phyloP scores from a whole-genome alignment of 2,329 filamentous ascomycete species.

The Venturia nashicola region DNA sequence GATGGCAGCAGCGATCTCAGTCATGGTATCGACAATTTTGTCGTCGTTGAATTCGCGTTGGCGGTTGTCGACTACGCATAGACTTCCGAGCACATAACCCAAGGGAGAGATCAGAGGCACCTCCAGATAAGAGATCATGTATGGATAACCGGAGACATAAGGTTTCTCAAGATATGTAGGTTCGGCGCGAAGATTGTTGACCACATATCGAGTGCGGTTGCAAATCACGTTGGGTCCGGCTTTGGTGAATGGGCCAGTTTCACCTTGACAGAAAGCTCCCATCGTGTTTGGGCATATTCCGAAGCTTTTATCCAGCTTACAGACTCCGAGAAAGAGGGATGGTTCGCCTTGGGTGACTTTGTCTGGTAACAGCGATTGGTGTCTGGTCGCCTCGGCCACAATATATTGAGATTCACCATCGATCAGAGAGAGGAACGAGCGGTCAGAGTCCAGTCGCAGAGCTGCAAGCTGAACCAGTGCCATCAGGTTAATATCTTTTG shows the following conservation, averaged over 20 bases:
- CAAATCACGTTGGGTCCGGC: background rate
- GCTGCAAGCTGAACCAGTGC: conserved; percentile 25
- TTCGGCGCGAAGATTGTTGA: conserved; percentile 17
- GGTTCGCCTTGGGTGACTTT: background rate
- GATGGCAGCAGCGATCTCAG: conserved; percentile 13
- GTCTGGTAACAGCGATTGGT: background rate
- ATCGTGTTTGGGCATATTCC: conserved; percentile 8
- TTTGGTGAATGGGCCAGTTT: background rate
- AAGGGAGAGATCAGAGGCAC: conserved; percentile 21
- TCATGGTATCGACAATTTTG: conserved; percentile 12
- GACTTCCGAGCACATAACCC: conserved; percentile 21
- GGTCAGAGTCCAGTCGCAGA: conserved; percentile 22
- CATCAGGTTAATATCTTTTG: conserved; percentile 14
- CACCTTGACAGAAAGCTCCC: background rate
- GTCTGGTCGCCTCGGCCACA: conserved; percentile 36
- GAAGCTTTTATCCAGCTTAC: background rate
- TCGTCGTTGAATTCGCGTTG: conserved; percentile 13
- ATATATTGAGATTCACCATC: conserved; percentile 37
- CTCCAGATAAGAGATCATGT: conserved; percentile 21
- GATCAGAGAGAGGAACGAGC: conserved; percentile 32
- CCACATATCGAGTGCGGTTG: background rate
- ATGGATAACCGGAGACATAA: conserved; percentile 20
- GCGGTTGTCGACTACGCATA: conserved; percentile 22
- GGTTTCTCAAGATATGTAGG: conserved; percentile 17
- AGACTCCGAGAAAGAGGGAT: conserved; percentile 3